phyloP scores from a whole-genome alignment of 768 basidiomycete species.

The Asterophora lycoperdoides region DNA sequence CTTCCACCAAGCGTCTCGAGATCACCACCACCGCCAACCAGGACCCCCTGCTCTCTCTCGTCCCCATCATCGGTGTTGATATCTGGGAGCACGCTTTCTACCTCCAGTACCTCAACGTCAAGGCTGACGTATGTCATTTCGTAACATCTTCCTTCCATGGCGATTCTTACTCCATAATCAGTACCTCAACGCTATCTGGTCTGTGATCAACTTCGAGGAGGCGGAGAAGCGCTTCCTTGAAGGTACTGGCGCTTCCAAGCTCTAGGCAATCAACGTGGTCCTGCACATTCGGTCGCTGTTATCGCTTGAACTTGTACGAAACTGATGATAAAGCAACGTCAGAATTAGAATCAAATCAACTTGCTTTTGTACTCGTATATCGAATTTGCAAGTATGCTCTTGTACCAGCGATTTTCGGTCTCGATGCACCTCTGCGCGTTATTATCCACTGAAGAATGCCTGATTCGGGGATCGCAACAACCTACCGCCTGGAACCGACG shows the following conservation, averaged over 20 bases:
- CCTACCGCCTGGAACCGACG: no score
- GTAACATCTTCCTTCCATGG: neutral
- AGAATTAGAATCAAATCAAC: neutral
- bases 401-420: no score
- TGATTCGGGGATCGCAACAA: no score
- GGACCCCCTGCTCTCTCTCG: slow-evolving; percentile 76
- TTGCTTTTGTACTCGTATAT: neutral
- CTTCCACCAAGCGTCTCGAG: slow-evolving; percentile 67
- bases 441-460: no score
- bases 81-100: slow-evolving; percentile 98
- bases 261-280: slow-evolving; percentile 8
- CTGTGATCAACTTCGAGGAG: slow-evolving; percentile 86
- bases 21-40: slow-evolving; percentile 93
- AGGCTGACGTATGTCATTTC: slow-evolving; percentile 69
- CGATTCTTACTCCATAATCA: slow-evolving; percentile 21
- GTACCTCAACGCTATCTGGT: slow-evolving; percentile 90
- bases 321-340: neutral
- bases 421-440: no score
- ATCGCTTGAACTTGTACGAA: neutral
- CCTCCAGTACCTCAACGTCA: slow-evolving; percentile 94
- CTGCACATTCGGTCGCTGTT: neutral
- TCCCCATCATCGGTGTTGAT: slow-evolving; percentile 88
- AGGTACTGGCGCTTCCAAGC: slow-evolving; percentile 19
- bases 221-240: slow-evolving; percentile 53
- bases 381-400: neutral